phyloP scores from a whole-genome alignment of 371 early-diverging fungal species.

The Lichtheimia corymbifera region DNA sequence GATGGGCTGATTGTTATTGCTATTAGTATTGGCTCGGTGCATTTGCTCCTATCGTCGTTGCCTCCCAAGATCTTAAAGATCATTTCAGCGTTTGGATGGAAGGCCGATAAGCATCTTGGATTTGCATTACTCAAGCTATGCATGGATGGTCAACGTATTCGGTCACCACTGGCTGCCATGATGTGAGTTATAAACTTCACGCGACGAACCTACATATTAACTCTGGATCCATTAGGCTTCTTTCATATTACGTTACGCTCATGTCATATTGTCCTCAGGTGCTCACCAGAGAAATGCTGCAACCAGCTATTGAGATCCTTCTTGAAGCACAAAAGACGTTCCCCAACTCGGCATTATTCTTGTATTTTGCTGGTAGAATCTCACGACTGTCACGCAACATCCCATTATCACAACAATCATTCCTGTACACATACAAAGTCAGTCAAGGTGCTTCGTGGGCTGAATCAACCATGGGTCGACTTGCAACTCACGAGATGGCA shows the following conservation, averaged over 20 bases:
- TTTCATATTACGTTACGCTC: slow-evolving; percentile 43
- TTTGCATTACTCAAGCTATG: slow-evolving; percentile 53
- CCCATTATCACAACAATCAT: slow-evolving; percentile 50
- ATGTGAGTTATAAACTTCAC: slow-evolving; percentile 32
- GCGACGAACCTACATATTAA: not conserved
- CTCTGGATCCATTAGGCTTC: slow-evolving; percentile 17
- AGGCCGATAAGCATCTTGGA: slow-evolving; percentile 57
- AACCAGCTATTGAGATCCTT: slow-evolving; percentile 60
- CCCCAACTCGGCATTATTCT: slow-evolving; percentile 66
- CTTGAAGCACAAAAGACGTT: slow-evolving; percentile 57
- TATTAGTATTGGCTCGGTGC: slow-evolving; percentile 55
- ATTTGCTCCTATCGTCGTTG: slow-evolving; percentile 53
- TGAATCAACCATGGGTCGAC: slow-evolving; percentile 38
- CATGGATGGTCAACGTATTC: slow-evolving; percentile 51
- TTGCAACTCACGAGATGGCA: slow-evolving; percentile 63
- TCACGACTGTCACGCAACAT: slow-evolving; percentile 51
- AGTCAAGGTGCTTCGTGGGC: slow-evolving; percentile 50
- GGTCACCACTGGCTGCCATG: slow-evolving; percentile 56
- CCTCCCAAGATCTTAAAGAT: slow-evolving; percentile 56
- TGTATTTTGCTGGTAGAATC: slow-evolving; percentile 63
- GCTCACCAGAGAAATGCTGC: slow-evolving; percentile 39
- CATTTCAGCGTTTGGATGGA: slow-evolving; percentile 56
- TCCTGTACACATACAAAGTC: slow-evolving; percentile 46
- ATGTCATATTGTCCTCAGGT: slow-evolving; percentile 51
- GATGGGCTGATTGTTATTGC: not conserved